These are phyloP conservation scores for Kockiozyma suomiensis DNA, from an alignment of 805 yeast genomes.

Conservation along the genomic window DNA sequence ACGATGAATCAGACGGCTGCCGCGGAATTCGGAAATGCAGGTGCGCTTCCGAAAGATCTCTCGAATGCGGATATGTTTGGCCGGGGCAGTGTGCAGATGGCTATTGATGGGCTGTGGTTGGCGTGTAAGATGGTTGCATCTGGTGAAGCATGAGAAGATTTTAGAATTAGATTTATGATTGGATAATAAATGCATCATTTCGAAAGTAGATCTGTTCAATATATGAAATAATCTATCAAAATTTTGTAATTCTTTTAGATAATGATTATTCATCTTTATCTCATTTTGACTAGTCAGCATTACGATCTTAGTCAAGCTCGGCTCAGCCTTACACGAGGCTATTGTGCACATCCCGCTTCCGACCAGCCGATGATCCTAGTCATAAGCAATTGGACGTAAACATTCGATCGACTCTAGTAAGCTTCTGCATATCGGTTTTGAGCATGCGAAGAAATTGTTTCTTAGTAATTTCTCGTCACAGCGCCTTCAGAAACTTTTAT, in stretches of 20 bases:
- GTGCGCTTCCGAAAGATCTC: constrained; percentile 1
- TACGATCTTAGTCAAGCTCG: neutral
- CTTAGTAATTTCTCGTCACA: constrained; percentile 2
- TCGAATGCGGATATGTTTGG: constrained; percentile 15
- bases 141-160: constrained; percentile 8
- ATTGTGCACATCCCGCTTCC: neutral
- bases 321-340: neutral
- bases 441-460: neutral
- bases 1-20: neutral
- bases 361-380: neutral
- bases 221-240: too few species aligned
- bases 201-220: too few species aligned
- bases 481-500: neutral
- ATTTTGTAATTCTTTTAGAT: too few species aligned
- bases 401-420: neutral
- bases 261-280: neutral
- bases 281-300: neutral
- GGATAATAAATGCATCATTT: too few species aligned
- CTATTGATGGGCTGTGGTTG: constrained; percentile 29
- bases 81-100: constrained; percentile 19
- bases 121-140: constrained; percentile 18
- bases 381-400: too few species aligned
- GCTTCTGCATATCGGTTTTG: neutral
- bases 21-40: neutral
- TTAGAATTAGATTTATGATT: too few species aligned